Conservation (phyloP, 805 yeast genomes). For the Candida ulmi region DNA sequence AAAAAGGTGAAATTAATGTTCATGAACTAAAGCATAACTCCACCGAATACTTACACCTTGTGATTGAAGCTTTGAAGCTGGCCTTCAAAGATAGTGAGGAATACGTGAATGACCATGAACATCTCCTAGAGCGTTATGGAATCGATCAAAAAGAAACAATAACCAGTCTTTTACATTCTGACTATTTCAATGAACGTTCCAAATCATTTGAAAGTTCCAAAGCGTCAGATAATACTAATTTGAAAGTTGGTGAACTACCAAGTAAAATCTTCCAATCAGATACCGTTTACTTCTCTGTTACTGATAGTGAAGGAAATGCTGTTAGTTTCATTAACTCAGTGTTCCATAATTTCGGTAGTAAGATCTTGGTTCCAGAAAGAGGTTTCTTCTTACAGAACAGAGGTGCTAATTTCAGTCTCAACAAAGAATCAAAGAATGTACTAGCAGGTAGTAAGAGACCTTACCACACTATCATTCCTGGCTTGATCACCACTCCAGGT, state of each 20-base stretch:
- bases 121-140: slow-evolving; percentile 26
- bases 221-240: slow-evolving; percentile 35
- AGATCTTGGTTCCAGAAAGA: slow-evolving; percentile 53
- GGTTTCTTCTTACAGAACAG: slow-evolving; percentile 75
- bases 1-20: slow-evolving; percentile 38
- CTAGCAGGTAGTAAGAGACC: slow-evolving; percentile 68
- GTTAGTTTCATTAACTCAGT: slow-evolving; percentile 78
- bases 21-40: slow-evolving; percentile 53
- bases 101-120: slow-evolving; percentile 58
- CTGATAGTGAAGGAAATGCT: slow-evolving; percentile 70
- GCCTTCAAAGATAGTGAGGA: slow-evolving; percentile 74
- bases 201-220: slow-evolving; percentile 35
- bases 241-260: slow-evolving; percentile 47
- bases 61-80: slow-evolving; percentile 68
- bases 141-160: slow-evolving; percentile 30
- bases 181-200: slow-evolving; percentile 47
- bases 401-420: slow-evolving; percentile 68
- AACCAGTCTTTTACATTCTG: slow-evolving; percentile 37
- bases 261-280: slow-evolving; percentile 56
- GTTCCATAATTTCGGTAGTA: slow-evolving; percentile 64
- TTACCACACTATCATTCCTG: slow-evolving; percentile 81
- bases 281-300: slow-evolving; percentile 62
- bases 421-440: slow-evolving; percentile 50
- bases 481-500: slow-evolving; percentile 54
- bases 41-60: slow-evolving; percentile 58